phyloP scores from a whole-genome alignment of 768 basidiomycete genomes.

The Infundibulicybe gibba region DNA sequence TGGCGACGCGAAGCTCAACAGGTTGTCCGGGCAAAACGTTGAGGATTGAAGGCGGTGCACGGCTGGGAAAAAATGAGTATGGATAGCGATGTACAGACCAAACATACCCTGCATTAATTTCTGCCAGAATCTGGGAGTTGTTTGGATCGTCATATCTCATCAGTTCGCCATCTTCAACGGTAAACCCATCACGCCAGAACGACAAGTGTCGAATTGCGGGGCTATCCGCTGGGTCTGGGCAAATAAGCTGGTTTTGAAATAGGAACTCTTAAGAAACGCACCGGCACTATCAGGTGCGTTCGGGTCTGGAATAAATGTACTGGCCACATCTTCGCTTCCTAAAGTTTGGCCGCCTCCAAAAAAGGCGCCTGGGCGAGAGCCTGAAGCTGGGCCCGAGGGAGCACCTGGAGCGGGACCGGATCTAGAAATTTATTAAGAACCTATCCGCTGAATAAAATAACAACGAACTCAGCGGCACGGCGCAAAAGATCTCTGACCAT shows the following conservation, averaged over 20 bases:
- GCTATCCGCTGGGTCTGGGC: slow-evolving; percentile 39
- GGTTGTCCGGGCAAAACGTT: slow-evolving; percentile 74
- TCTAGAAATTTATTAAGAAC: slow-evolving; percentile 18
- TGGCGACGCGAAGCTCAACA: slow-evolving; percentile 77
- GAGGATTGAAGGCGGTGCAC: slow-evolving; percentile 75
- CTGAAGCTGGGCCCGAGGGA: slow-evolving; percentile 4
- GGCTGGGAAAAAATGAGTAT: slow-evolving; percentile 33
- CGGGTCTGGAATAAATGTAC: slow-evolving; percentile 74
- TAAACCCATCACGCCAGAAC: slow-evolving; percentile 94
- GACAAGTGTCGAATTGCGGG: slow-evolving; percentile 72
- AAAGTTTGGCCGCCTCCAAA: slow-evolving; percentile 77
- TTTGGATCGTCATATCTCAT: slow-evolving; percentile 80
- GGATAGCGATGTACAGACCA: neutral
- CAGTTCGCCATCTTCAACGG: slow-evolving; percentile 84
- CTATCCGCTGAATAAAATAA: neutral
- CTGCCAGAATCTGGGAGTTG: slow-evolving; percentile 62
- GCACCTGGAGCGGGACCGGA: slow-evolving; percentile 27
- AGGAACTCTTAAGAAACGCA: neutral
- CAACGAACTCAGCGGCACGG: slow-evolving; percentile 74
- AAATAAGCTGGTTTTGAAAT: neutral
- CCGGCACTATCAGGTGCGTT: slow-evolving; percentile 23
- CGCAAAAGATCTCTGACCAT: slow-evolving; percentile 72
- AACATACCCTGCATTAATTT: slow-evolving; percentile 76
- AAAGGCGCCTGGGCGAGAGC: slow-evolving; percentile 37
- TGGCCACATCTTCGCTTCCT: slow-evolving; percentile 88